Evolutionary conservation across 208 protist species (phyloP).

Genomic region (Leishmania lainsoni): DNA sequence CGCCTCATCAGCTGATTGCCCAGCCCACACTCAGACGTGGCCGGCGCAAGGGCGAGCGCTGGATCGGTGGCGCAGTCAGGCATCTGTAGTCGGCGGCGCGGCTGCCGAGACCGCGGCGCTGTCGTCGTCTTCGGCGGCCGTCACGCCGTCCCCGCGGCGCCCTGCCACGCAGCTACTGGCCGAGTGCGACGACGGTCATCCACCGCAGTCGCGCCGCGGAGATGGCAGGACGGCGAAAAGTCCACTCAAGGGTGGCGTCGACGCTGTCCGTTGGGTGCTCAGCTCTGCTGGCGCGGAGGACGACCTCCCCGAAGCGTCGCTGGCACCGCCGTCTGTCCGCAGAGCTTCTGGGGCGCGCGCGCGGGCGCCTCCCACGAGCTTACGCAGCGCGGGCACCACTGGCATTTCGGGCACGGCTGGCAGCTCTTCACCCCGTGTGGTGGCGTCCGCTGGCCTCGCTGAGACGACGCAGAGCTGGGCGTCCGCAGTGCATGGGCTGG

Average conservation of each 20-base stretch:
- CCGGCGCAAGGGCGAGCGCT: background rate
- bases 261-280: conserved; percentile 26
- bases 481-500: background rate
- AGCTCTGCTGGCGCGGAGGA: conserved; percentile 1
- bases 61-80: conserved; percentile 5
- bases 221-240: background rate
- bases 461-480: conserved; percentile 4
- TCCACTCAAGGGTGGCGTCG: conserved; percentile 14
- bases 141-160: background rate
- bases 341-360: background rate
- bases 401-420: background rate
- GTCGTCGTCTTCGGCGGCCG: background rate
- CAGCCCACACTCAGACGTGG: background rate
- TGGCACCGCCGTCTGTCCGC: background rate
- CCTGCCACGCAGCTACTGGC: background rate
- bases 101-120: background rate
- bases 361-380: background rate
- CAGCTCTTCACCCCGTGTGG: background rate
- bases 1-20: background rate
- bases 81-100: background rate
- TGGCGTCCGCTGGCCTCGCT: background rate
- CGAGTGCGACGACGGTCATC: background rate
- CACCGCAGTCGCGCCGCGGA: background rate
- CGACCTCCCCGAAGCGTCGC: conserved; percentile 2
- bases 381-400: background rate